Percentiles rank a stretch among this genome's conserved stretches.
Conservation (phyloP, 2,329 filamentous ascomycete species). For the Ilyonectria destructans region DNA sequence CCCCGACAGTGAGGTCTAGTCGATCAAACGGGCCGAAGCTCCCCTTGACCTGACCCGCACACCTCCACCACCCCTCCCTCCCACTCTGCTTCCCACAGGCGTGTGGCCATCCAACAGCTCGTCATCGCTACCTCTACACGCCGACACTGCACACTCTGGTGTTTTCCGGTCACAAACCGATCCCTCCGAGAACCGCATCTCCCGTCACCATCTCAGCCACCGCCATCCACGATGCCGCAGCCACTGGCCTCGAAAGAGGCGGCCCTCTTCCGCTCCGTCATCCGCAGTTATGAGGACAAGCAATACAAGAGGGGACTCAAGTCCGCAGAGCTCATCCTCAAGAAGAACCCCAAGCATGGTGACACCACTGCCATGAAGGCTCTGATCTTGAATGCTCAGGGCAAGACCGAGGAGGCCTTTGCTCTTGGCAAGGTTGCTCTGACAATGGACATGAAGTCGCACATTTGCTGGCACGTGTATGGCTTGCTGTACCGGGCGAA, state of each 20-base stretch:
- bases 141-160: slow-evolving; percentile 26
- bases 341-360: slow-evolving; percentile 95
- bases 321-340: slow-evolving; percentile 95
- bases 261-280: slow-evolving; percentile 93
- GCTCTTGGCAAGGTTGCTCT: slow-evolving; percentile 92
- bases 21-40: slow-evolving; percentile 29
- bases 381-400: slow-evolving; percentile 92
- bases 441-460: slow-evolving; percentile 97
- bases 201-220: slow-evolving; percentile 3
- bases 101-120: slow-evolving; percentile 32
- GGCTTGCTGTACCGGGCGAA: slow-evolving; percentile 92
- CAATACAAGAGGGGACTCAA: slow-evolving; percentile 97
- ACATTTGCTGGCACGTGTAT: slow-evolving; percentile 99
- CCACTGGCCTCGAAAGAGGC: slow-evolving; percentile 89
- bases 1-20: slow-evolving; percentile 32
- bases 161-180: slow-evolving; percentile 6
- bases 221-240: slow-evolving; percentile 74
- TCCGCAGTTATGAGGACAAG: slow-evolving; percentile 97
- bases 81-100: slow-evolving; percentile 25
- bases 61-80: slow-evolving; percentile 40
- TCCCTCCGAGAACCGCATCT: neutral
- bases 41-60: slow-evolving; percentile 15
- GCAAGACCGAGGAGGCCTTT: slow-evolving; percentile 95
- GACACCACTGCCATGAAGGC: slow-evolving; percentile 99
- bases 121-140: slow-evolving; percentile 38